Conservation (phyloP, 768 basidiomycete genomes). For the Tulasnella sp. region DNA sequence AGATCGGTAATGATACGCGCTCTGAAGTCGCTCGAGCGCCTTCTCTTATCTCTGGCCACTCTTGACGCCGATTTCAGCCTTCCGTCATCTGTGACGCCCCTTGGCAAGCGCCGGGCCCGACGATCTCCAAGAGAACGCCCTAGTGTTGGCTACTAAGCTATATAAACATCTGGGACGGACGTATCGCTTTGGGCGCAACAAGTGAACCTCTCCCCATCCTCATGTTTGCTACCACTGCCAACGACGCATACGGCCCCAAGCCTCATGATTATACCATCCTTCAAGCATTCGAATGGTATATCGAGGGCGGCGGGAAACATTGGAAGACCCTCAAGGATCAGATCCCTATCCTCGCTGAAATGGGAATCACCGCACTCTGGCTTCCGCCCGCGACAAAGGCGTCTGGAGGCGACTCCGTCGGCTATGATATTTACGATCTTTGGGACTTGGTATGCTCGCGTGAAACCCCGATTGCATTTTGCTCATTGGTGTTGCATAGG, state of each 20-base stretch:
- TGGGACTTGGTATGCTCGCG: conserved; percentile 16
- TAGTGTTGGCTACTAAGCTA: not conserved
- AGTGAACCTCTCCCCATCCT: not conserved
- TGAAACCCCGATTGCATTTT: not conserved
- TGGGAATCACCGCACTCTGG: conserved; percentile 76
- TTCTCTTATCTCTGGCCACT: not conserved
- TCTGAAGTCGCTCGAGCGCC: not conserved
- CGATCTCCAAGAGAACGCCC: not conserved
- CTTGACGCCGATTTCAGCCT: not conserved
- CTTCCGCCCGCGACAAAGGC: conserved; percentile 77
- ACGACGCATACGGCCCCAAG: not conserved
- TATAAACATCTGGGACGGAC: not conserved
- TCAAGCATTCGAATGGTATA: conserved; percentile 14
- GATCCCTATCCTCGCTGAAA: conserved; percentile 45
- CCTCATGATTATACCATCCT: not conserved
- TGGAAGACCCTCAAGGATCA: conserved; percentile 65
- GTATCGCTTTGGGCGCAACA: not conserved
- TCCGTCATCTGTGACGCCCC: too few species aligned
- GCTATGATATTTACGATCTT: conserved; percentile 17
- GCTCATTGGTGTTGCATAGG: not conserved
- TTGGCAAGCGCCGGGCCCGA: not conserved
- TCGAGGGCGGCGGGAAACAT: conserved; percentile 12
- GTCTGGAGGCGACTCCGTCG: conserved; percentile 33
- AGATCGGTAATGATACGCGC: not conserved
- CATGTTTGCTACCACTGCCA: not conserved